Percentiles rank a stretch among this genome's conserved stretches.
Evolutionary conservation across 495 filamentous ascomycete species (phyloP).

Genomic region (Hyaloscypha bicolor): DNA sequence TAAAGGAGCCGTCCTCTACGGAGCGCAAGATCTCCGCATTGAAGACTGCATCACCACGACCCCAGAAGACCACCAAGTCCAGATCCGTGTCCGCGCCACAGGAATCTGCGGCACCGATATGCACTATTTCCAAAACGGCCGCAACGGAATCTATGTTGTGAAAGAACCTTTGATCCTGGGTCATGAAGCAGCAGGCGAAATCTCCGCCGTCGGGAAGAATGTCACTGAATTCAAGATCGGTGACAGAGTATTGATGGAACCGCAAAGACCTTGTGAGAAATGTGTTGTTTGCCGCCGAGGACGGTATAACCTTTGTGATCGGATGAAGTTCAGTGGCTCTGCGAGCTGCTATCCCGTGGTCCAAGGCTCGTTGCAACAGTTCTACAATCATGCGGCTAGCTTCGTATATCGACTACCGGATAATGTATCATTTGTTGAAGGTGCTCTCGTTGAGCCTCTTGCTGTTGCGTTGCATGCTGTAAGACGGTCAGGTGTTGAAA

Average conservation of each 20-base stretch:
- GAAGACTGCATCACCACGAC: too few relatives aligned
- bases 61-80: too few relatives aligned
- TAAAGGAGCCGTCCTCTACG: too few relatives aligned
- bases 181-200: constrained; percentile 58
- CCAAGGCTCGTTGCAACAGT: constrained; percentile 79
- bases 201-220: constrained; percentile 49
- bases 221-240: constrained; percentile 49
- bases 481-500: constrained; percentile 52
- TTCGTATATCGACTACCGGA: constrained; percentile 67
- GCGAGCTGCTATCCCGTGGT: constrained; percentile 74
- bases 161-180: constrained; percentile 60
- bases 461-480: constrained; percentile 76
- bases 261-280: constrained; percentile 68
- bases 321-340: constrained; percentile 73
- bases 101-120: constrained; percentile 68
- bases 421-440: constrained; percentile 60
- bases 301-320: constrained; percentile 79
- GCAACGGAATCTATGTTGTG: constrained; percentile 64
- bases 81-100: constrained; percentile 36
- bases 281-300: constrained; percentile 66
- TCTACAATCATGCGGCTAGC: constrained; percentile 69
- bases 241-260: constrained; percentile 77
- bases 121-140: constrained; percentile 64
- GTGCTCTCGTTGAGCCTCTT: constrained; percentile 76
- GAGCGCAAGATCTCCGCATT: too few relatives aligned